Evolutionary conservation across 1,139 yeast genomes (phyloP).

Genomic region (Geotrichum phurueaensis): DNA sequence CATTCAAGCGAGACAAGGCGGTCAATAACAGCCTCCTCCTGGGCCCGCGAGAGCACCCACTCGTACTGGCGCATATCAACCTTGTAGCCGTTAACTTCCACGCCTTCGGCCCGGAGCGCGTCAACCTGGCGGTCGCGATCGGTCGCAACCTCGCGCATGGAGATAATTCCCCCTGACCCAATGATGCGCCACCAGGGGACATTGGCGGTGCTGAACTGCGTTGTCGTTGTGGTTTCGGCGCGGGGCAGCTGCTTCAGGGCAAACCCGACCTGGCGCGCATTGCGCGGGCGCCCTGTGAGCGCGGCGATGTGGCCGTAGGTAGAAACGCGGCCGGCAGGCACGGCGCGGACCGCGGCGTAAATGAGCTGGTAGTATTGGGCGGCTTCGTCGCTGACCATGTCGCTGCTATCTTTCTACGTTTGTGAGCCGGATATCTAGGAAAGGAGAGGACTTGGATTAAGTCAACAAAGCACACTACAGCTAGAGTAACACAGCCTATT

Average conservation of each 20-base stretch:
- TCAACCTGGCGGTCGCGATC: conserved; percentile 47
- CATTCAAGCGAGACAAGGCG: background rate
- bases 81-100: conserved; percentile 37
- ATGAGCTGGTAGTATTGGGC: conserved; percentile 58
- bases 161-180: conserved; percentile 54
- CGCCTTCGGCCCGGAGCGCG: conserved; percentile 45
- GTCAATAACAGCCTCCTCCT: conserved; percentile 4
- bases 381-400: conserved; percentile 41
- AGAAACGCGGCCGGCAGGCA: conserved; percentile 65
- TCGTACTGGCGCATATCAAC: conserved; percentile 49
- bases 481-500: background rate
- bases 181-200: conserved; percentile 85
- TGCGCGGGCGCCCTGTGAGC: conserved; percentile 54
- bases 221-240: conserved; percentile 3
- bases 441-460: background rate
- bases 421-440: too few relatives aligned
- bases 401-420: background rate
- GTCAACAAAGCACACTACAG: background rate
- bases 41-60: conserved; percentile 52
- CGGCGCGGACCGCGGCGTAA: conserved; percentile 46
- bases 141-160: conserved; percentile 44
- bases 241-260: conserved; percentile 51
- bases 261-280: conserved; percentile 69
- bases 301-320: conserved; percentile 64
- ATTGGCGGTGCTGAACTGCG: conserved; percentile 32